Evolutionary conservation across 257 asterid species (phyloP).

Genomic region (Solanum etuberosum): DNA sequence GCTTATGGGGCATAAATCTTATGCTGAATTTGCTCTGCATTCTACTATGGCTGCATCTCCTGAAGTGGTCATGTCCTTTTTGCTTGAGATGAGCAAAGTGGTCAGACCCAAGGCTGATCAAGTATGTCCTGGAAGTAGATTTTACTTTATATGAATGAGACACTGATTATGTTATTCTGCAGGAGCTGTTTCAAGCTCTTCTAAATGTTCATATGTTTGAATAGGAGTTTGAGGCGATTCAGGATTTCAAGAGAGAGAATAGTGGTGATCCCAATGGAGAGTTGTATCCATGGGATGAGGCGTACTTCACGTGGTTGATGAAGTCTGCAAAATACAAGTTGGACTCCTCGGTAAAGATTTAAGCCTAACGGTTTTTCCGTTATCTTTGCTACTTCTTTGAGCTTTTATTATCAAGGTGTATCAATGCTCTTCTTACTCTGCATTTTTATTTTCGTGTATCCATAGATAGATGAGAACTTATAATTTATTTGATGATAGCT

Average conservation of each 20-base stretch:
- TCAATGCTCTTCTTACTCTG: neutral
- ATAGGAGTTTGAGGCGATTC: constrained; percentile 67
- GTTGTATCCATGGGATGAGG: constrained; percentile 96
- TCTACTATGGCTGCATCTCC: constrained; percentile 91
- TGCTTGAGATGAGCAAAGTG: constrained; percentile 72
- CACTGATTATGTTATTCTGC: neutral
- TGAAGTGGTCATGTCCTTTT: constrained; percentile 68
- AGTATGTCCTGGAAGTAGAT: constrained; percentile 31
- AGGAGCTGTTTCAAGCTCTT: neutral
- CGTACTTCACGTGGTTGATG: constrained; percentile 76
- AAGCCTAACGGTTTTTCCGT: neutral
- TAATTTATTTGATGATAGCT: neutral
- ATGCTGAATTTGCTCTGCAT: constrained; percentile 71
- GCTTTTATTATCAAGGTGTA: neutral
- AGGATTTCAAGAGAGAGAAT: constrained; percentile 51
- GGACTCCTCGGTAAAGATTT: constrained; percentile 53
- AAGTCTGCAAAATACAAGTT: constrained; percentile 55
- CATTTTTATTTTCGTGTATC: neutral
- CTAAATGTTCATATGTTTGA: neutral
- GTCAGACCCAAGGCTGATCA: constrained; percentile 82
- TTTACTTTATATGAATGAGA: neutral
- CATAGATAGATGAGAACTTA: neutral
- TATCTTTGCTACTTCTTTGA: neutral
- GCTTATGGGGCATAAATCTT: constrained; percentile 73
- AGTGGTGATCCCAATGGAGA: constrained; percentile 31